Conservation (phyloP, 768 basidiomycete species). For the Pisolithus orientalis region DNA sequence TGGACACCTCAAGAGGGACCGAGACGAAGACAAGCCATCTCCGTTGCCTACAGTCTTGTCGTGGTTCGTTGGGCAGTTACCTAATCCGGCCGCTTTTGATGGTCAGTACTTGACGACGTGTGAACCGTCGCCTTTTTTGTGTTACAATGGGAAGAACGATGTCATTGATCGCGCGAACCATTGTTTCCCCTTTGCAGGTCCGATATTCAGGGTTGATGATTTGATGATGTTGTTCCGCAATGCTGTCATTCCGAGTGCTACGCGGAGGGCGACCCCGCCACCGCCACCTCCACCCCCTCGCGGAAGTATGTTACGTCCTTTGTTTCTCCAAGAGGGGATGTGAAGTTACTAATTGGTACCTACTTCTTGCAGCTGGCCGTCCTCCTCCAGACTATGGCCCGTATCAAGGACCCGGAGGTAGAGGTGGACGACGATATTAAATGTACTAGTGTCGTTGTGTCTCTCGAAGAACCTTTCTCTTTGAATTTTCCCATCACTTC, state of each 20-base stretch:
- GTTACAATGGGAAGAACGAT: constrained; percentile 5
- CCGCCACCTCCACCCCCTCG: constrained; percentile 50
- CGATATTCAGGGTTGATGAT: constrained; percentile 86
- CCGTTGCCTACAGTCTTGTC: constrained; percentile 55
- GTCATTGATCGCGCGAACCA: constrained; percentile 4
- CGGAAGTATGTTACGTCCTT: constrained; percentile 10
- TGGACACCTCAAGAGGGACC: constrained; percentile 32
- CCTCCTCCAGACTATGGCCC: constrained; percentile 86
- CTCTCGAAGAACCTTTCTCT: no score
- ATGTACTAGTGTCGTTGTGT: background rate
- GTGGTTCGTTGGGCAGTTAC: constrained; percentile 84
- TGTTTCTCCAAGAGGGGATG: constrained; percentile 1
- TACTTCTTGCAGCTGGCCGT: constrained; percentile 42
- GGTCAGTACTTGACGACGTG: constrained; percentile 44
- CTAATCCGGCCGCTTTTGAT: constrained; percentile 69
- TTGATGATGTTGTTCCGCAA: constrained; percentile 79
- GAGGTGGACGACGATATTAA: constrained; percentile 38
- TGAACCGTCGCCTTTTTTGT: constrained; percentile 4
- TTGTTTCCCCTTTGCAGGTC: constrained; percentile 44
- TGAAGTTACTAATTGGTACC: constrained; percentile 2
- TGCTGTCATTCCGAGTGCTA: constrained; percentile 68
- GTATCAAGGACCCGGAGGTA: constrained; percentile 65
- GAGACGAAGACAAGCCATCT: constrained; percentile 45
- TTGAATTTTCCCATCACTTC: no score
- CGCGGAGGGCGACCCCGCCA: constrained; percentile 46